Evolutionary conservation across 495 filamentous ascomycete species (phyloP).

Genomic region (Aspergillus ellipticus): DNA sequence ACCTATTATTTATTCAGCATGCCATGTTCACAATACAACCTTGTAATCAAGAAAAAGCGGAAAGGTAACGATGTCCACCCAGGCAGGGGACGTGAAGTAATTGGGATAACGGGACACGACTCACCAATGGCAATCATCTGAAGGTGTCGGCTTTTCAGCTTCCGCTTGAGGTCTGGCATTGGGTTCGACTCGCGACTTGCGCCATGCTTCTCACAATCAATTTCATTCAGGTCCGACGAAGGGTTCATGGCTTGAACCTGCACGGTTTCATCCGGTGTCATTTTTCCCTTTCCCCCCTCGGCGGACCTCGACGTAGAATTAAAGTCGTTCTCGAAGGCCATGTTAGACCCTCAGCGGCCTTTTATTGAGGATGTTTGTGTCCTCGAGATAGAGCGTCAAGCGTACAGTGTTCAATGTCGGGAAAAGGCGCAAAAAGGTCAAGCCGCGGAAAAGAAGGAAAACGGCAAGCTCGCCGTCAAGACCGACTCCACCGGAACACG

Average conservation of each 20-base stretch:
- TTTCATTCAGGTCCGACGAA: slow-evolving; percentile 22
- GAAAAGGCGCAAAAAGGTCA: slow-evolving; percentile 1
- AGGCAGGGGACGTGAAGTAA: slow-evolving; percentile 36
- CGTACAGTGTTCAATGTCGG: not conserved
- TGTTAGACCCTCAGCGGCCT: slow-evolving; percentile 16
- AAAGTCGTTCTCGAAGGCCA: slow-evolving; percentile 24
- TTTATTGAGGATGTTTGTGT: not conserved
- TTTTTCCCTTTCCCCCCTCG: slow-evolving; percentile 27
- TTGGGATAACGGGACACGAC: not conserved
- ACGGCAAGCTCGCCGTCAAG: slow-evolving; percentile 12
- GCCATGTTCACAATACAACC: slow-evolving; percentile 25
- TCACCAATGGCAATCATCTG: slow-evolving; percentile 71
- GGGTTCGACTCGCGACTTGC: slow-evolving; percentile 38
- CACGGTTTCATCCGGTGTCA: slow-evolving; percentile 27
- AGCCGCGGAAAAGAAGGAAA: slow-evolving; percentile 8
- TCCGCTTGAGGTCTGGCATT: slow-evolving; percentile 50
- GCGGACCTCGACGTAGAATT: slow-evolving; percentile 12
- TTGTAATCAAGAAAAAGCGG: not conserved
- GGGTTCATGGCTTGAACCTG: slow-evolving; percentile 20
- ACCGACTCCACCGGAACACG: slow-evolving; percentile 14
- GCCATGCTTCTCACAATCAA: slow-evolving; percentile 44
- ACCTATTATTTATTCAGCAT: slow-evolving; percentile 50
- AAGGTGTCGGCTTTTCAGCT: slow-evolving; percentile 65
- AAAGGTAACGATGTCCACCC: slow-evolving; percentile 35
- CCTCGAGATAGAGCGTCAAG: not conserved